Conservation (phyloP, 129 eudicot genomes). For the Helianthus annuus region DNA sequence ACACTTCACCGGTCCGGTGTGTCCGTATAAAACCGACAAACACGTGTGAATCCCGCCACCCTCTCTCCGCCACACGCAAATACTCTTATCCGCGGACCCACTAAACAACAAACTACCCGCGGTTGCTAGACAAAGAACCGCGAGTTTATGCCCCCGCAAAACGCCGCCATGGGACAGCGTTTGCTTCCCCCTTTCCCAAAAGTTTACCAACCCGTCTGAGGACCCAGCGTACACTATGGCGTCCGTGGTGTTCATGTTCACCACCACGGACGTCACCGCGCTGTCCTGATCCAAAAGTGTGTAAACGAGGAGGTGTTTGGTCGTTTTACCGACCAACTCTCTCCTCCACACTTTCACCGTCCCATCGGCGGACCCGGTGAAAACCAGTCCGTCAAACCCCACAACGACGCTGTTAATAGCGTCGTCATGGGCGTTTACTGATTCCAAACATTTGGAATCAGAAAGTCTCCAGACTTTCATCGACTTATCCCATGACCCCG, state of each 20-base stretch:
- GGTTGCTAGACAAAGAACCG: constrained; percentile 68
- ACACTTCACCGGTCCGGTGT: constrained; percentile 78
- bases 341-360: constrained; percentile 89
- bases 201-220: constrained; percentile 66
- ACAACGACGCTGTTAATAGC: constrained; percentile 64
- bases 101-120: constrained; percentile 66
- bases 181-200: constrained; percentile 63
- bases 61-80: constrained; percentile 78
- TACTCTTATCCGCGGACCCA: constrained; percentile 82
- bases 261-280: constrained; percentile 71
- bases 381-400: constrained; percentile 61
- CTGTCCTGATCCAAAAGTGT: constrained; percentile 56
- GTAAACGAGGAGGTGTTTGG: constrained; percentile 46
- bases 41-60: constrained; percentile 58
- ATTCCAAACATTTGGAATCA: constrained; percentile 80
- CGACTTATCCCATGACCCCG: constrained; percentile 92
- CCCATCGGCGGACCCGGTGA: constrained; percentile 93
- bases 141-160: constrained; percentile 71
- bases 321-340: constrained; percentile 50
- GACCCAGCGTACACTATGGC: constrained; percentile 54
- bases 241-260: constrained; percentile 23
- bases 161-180: constrained; percentile 58
- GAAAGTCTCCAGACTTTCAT: constrained; percentile 80
- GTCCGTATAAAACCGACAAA: constrained; percentile 67
- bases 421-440: constrained; percentile 73